Evolutionary conservation across 352 stramenopile genomes (phyloP), one percentile per base, ranked within the genome.

Genomic region (Globisporangium ultimum): DNA sequence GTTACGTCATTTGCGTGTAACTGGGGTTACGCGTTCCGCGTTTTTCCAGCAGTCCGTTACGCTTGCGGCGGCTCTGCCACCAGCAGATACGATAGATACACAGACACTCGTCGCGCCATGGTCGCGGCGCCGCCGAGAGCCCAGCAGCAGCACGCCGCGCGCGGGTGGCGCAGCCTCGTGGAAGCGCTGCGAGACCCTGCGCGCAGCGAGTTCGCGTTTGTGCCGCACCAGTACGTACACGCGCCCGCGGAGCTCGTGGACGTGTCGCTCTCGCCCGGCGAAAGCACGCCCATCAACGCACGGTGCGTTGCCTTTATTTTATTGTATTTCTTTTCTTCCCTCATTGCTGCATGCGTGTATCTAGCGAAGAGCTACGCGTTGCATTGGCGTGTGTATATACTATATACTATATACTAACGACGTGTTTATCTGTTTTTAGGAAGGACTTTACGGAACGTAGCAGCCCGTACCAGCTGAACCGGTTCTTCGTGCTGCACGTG

Each of bases 161-260:
- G 69, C 53, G 72, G 54, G 22, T 93, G 84, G 84, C 79, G 73
- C 60, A 84, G 72, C 52, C 71, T 93, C 38, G 72, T 90, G 50
- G 67, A 73, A 20, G 78, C 80, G 54, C 69, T 93, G 61, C 70
- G 75, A 1, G 79, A 91, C 32, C 84, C 84, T 10, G 61, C 76
- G 48, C 80, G 84, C 45, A 91, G 79, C 59, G 84, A 90, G 58
- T 93, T 90, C 62, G 83, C 81, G 11, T 93, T 93, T 55, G 80
- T 93, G 55, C 80, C 84, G 52, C 84, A 93, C 60, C 79, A 89
- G 54, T 90, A 93, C 66, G 75, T 91, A 18, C 71, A 75, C 48
- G 75, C 74, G 10, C 74, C 77, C n/a, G 22, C 61, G 22, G 67
- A 78, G 58, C 49, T 78, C 43, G 68, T 71, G 13, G 53, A 62